A percentile compares a stretch with the other conserved stretches of the same genome.
phyloP scores from a whole-genome alignment of 116 monocot genomes.

The Posidonia oceanica region DNA sequence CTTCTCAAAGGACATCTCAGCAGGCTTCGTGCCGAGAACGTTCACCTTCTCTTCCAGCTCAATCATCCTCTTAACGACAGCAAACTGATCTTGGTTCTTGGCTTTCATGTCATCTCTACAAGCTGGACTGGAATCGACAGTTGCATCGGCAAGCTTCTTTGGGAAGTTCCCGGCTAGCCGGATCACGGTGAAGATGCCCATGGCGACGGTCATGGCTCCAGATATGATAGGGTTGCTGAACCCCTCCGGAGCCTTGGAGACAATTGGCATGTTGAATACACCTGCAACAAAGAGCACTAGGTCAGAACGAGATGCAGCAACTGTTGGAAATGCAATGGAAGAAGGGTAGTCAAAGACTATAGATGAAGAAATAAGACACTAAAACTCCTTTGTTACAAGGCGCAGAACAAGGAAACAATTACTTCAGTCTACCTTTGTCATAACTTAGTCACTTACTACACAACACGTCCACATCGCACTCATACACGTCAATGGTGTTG shows the following conservation, averaged over 20 bases:
- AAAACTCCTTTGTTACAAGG: neutral
- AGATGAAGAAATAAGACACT: too few relatives aligned
- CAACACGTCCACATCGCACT: too few relatives aligned
- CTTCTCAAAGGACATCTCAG: constrained; percentile 56
- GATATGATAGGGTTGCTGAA: constrained; percentile 31
- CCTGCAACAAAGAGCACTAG: constrained; percentile 4
- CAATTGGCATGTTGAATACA: constrained; percentile 9
- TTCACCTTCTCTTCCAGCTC: constrained; percentile 70
- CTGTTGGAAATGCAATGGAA: too few relatives aligned
- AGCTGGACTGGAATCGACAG: neutral
- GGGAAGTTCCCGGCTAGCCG: constrained; percentile 49
- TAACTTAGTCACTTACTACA: too few relatives aligned
- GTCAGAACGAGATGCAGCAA: neutral
- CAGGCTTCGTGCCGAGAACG: constrained; percentile 31
- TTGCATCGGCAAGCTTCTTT: constrained; percentile 24
- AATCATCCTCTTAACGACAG: constrained; percentile 40
- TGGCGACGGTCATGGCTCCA: constrained; percentile 72
- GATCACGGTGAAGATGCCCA: constrained; percentile 62
- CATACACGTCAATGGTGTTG: too few relatives aligned
- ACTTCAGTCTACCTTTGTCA: too few relatives aligned
- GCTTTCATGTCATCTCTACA: constrained; percentile 1
- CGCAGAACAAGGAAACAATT: too few relatives aligned
- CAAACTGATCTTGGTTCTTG: constrained; percentile 15
- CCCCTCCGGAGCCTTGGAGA: constrained; percentile 30
- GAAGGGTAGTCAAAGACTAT: too few relatives aligned